Evolutionary conservation across 257 asterid genomes (phyloP).

Genomic region (Oldenlandia corymbosa): DNA sequence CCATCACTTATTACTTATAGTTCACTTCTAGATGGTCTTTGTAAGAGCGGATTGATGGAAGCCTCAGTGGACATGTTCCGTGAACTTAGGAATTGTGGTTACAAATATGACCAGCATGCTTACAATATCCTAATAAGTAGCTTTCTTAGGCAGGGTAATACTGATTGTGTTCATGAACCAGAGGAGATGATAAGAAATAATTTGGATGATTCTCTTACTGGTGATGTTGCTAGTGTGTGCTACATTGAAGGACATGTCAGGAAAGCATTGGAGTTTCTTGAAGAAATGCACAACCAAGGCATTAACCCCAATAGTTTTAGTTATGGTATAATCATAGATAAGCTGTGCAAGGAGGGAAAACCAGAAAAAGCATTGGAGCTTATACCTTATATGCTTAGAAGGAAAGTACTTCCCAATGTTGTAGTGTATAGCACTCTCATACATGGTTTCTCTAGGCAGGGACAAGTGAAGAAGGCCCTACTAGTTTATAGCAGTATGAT

Average conservation of each 20-base stretch:
- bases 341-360: constrained; percentile 41
- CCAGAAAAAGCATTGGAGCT: constrained; percentile 47
- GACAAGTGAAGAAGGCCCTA: constrained; percentile 32
- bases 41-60: constrained; percentile 30
- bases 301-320: constrained; percentile 29
- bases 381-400: constrained; percentile 49
- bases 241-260: constrained; percentile 38
- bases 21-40: constrained; percentile 43
- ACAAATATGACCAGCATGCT: constrained; percentile 37
- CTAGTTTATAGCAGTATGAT: constrained; percentile 39
- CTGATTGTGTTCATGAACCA: constrained; percentile 38
- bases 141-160: constrained; percentile 43
- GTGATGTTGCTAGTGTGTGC: constrained; percentile 21
- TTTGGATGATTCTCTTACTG: constrained; percentile 33
- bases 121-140: constrained; percentile 50
- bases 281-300: constrained; percentile 31
- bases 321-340: constrained; percentile 29
- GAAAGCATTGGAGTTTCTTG: constrained; percentile 33
- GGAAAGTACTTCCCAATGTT: constrained; percentile 36
- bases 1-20: constrained; percentile 47
- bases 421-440: constrained; percentile 45
- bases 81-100: constrained; percentile 36
- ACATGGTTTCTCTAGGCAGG: constrained; percentile 49
- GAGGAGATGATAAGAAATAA: constrained; percentile 48
- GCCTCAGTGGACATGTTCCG: constrained; percentile 30